These are phyloP conservation scores for Schizothecium vesticola DNA, from an alignment of 495 filamentous ascomycete genomes.

Conservation along the genomic window DNA sequence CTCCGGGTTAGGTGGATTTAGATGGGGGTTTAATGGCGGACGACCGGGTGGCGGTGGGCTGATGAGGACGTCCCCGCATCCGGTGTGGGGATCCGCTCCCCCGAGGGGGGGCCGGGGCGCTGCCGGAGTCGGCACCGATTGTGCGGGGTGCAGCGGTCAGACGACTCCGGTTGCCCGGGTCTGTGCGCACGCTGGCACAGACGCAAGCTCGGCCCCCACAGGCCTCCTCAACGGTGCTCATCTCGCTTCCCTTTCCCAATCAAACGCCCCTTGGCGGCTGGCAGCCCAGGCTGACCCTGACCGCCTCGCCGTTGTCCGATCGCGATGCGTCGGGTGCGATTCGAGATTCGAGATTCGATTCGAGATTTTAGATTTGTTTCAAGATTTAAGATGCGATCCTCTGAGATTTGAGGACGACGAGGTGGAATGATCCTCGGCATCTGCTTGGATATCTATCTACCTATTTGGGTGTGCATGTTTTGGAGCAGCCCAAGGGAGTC, in stretches of 20 bases:
- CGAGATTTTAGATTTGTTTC: not conserved
- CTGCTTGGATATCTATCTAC: no score
- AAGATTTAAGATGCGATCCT: no score
- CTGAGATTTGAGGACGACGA: no score
- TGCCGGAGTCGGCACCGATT: not conserved
- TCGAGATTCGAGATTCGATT: not conserved
- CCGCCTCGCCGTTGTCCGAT: not conserved
- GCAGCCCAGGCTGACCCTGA: not conserved
- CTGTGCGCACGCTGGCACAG: not conserved
- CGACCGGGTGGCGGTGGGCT: not conserved
- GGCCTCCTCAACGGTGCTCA: not conserved
- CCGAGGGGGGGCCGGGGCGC: conserved; percentile 19
- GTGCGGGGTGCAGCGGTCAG: not conserved
- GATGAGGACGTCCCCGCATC: not conserved
- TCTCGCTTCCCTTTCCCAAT: not conserved
- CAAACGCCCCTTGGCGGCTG: not conserved
- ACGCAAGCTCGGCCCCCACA: not conserved
- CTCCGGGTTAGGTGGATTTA: not conserved
- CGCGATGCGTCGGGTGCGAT: not conserved
- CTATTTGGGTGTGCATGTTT: no score
- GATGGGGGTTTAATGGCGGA: not conserved
- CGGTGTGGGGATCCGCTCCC: not conserved
- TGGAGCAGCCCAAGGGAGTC: not conserved
- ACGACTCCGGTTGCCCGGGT: not conserved
- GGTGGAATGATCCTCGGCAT: no score